Evolutionary conservation across 2,329 filamentous ascomycete genomes (phyloP).

Genomic region (Sarocladium kiliense): DNA sequence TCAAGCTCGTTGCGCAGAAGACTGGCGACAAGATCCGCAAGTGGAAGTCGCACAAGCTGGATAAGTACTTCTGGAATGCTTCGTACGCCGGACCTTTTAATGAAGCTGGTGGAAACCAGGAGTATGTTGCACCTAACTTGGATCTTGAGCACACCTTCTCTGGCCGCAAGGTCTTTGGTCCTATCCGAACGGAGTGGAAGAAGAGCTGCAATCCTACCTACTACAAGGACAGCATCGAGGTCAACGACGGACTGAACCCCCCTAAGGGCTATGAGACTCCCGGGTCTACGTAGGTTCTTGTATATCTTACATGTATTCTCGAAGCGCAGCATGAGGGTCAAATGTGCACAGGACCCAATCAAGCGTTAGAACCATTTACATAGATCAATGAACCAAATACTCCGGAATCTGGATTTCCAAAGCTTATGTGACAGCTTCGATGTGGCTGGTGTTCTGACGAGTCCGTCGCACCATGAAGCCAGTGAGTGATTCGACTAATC

Average conservation of each 20-base stretch:
- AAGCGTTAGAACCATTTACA: no score
- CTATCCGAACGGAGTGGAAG: constrained; percentile 32
- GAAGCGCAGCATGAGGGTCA: no score
- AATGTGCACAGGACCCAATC: no score
- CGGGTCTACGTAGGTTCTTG: no score
- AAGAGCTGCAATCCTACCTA: constrained; percentile 34
- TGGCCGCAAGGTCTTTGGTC: constrained; percentile 29
- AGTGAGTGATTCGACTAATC: no score
- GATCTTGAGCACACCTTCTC: constrained; percentile 23
- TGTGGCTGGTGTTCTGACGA: no score
- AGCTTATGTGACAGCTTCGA: no score
- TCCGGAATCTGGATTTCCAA: no score
- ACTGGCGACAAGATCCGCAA: constrained; percentile 49
- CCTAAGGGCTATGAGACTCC: constrained; percentile 25
- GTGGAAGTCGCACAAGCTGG: constrained; percentile 29
- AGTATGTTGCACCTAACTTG: constrained; percentile 37
- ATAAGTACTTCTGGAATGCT: constrained; percentile 43
- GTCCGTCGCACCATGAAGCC: no score
- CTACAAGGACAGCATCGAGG: constrained; percentile 33
- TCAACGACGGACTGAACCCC: constrained; percentile 37
- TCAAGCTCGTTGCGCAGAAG: constrained; percentile 51
- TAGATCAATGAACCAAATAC: no score
- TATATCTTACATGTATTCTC: constrained; percentile 17
- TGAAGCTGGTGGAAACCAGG: constrained; percentile 24
- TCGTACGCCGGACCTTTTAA: constrained; percentile 49